Evolutionary conservation across 73 alveolate genomes (phyloP), one percentile per base, ranked within the genome.

Genomic region (Paramecium sonneborni): DNA sequence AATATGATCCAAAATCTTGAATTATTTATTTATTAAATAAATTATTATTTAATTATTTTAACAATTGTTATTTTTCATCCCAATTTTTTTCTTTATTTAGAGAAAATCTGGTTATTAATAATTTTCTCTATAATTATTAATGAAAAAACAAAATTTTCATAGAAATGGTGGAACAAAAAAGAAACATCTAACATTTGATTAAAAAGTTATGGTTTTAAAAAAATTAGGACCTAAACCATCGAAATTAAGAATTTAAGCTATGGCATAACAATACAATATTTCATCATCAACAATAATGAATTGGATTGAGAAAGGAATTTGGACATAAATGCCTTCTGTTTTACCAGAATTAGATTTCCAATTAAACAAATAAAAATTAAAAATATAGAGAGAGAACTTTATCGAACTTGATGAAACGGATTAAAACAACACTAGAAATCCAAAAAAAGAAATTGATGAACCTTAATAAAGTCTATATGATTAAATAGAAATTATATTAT

Each of bases 281-380:
- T 62, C 84, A 62, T 62, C 84, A 30, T 62, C 84, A 1, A 62
- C 84, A 5, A 62, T 62, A 23, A 62, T 62, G 84, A 62, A 62
- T 62, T 62, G 84, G 84, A 62, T 62, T 26, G 84, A 62, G 24
- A 62, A 62, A 62, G 84, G 84, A 3, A 62, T 62, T 30, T 62
- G 84, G 84, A 62, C 84, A 11, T 26, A 62, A 32, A 30, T 62
- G 5, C 84, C 84, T 1, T 32, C 84, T 62, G 84, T 52, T 18
- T 4, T 52, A 52, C 68, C 68, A 52, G 68, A 18, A 52, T 52
- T 52, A 52, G 68, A 52, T 15, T 52, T 15, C 32, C 18, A 52
- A 52, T 52, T 6, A 4, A 52, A 52, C 2, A 52, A 52, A 52
- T 52, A 52, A 52, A 52, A 52, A 52, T 52, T 52, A 18, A 52